Evolutionary conservation across 176 grass and related monocot species (phyloP).

Genomic region (Paspalum vaginatum): DNA sequence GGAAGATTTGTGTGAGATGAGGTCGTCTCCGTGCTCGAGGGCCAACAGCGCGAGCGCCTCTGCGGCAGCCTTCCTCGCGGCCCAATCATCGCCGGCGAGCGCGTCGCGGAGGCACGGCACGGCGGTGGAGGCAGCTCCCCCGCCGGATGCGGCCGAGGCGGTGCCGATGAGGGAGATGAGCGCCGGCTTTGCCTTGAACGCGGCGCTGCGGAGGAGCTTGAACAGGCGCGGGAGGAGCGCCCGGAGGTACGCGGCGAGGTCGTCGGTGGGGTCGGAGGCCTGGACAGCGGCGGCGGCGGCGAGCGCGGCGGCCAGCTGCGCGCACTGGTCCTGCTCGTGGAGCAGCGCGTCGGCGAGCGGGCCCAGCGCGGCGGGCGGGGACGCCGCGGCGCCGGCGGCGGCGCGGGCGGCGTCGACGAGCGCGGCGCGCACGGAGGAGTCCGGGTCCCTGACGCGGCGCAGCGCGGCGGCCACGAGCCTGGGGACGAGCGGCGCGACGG

Average conservation of each 20-base stretch:
- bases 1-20: constrained; percentile 63
- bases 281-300: constrained; percentile 65
- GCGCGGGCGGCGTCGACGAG: constrained; percentile 84
- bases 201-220: constrained; percentile 84
- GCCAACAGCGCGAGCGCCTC: constrained; percentile 79
- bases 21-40: constrained; percentile 59
- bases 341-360: constrained; percentile 65
- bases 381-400: constrained; percentile 33
- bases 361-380: constrained; percentile 37
- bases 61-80: constrained; percentile 78
- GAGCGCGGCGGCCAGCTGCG: constrained; percentile 75
- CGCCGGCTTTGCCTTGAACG: constrained; percentile 89
- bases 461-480: constrained; percentile 70
- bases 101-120: constrained; percentile 78
- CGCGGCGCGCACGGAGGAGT: constrained; percentile 91
- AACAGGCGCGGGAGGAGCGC: constrained; percentile 72
- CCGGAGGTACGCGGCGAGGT: constrained; percentile 75
- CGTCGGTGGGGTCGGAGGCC: constrained; percentile 47
- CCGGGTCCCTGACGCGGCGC: constrained; percentile 78
- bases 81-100: constrained; percentile 86
- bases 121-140: constrained; percentile 50
- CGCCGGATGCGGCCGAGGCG: constrained; percentile 56
- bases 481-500: constrained; percentile 77
- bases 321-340: constrained; percentile 96
- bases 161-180: constrained; percentile 85